Percentiles rank a stretch among this genome's conserved stretches.
phyloP scores from a whole-genome alignment of 495 filamentous ascomycete species.

The Aspergillus cavernicola region DNA sequence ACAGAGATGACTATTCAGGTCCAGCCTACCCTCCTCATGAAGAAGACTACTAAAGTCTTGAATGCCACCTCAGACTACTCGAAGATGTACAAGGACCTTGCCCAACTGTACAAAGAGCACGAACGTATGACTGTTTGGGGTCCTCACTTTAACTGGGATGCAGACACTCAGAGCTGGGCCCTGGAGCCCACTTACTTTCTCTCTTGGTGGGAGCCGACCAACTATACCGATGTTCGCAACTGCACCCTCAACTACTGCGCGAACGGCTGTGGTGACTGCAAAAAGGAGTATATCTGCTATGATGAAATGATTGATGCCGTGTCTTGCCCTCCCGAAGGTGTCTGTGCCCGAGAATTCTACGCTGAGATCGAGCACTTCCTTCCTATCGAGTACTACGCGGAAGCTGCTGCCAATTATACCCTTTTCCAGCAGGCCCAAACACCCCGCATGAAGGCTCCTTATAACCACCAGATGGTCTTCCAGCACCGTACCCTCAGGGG shows the following conservation, averaged over 20 bases:
- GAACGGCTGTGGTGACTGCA: slow-evolving; percentile 22
- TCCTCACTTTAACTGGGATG: slow-evolving; percentile 18
- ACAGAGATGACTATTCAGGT: slow-evolving; percentile 20
- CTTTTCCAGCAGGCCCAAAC: slow-evolving; percentile 14
- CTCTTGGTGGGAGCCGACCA: slow-evolving; percentile 18
- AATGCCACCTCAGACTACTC: slow-evolving; percentile 14
- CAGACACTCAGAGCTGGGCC: slow-evolving; percentile 1
- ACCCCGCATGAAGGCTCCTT: slow-evolving; percentile 7
- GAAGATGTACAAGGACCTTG: slow-evolving; percentile 16
- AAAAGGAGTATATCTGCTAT: slow-evolving; percentile 20
- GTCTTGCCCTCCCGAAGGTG: slow-evolving; percentile 11
- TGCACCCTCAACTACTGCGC: slow-evolving; percentile 21
- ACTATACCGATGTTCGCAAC: slow-evolving; percentile 19
- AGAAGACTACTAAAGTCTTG: slow-evolving; percentile 18
- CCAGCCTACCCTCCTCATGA: slow-evolving; percentile 13
- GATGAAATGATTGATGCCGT: slow-evolving; percentile 14
- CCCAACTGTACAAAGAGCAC: slow-evolving; percentile 11
- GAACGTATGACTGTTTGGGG: slow-evolving; percentile 18
- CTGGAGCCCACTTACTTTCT: slow-evolving; percentile 11
- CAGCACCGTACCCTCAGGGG: slow-evolving; percentile 9
- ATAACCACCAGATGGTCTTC: too few relatives aligned
- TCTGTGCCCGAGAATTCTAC: slow-evolving; percentile 17
- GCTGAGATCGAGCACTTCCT: slow-evolving; percentile 23
- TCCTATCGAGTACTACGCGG: slow-evolving; percentile 16
- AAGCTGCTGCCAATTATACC: slow-evolving; percentile 17